Conservation (phyloP, 768 basidiomycete genomes). For the Leccinum broughii region DNA sequence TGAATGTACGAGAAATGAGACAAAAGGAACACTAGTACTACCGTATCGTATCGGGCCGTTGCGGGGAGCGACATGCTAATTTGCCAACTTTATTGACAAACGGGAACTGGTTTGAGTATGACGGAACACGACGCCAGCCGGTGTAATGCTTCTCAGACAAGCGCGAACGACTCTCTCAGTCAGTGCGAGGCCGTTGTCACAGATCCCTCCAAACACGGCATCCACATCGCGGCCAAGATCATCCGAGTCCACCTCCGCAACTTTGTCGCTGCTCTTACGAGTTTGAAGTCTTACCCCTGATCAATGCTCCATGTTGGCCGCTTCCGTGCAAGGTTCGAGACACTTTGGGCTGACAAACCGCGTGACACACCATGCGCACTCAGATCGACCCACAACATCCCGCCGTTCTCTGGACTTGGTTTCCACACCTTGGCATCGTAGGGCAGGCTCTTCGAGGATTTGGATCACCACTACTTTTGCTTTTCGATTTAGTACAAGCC, state of each 20-base stretch:
- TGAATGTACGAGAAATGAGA: too few species aligned
- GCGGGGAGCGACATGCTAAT: too few species aligned
- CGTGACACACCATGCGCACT: too few species aligned
- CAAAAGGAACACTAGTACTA: too few species aligned
- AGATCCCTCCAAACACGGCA: conserved; percentile 11
- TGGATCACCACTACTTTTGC: not conserved
- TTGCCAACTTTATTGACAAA: too few species aligned
- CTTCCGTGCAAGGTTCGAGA: conserved; percentile 19
- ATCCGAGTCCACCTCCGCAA: conserved; percentile 15
- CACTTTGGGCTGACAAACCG: conserved; percentile 19
- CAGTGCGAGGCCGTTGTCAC: not conserved
- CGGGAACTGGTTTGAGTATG: too few species aligned
- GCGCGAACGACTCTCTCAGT: too few species aligned
- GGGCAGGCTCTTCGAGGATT: not conserved
- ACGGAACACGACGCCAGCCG: too few species aligned
- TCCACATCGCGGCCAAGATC: conserved; percentile 24
- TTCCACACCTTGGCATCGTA: not conserved
- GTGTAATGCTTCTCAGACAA: too few species aligned
- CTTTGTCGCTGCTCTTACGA: conserved; percentile 17
- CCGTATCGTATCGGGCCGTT: too few species aligned
- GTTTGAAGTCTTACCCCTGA: conserved; percentile 6
- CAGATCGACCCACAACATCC: too few species aligned
- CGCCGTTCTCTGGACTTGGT: too few species aligned
- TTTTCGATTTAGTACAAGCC: not conserved
- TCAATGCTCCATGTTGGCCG: conserved; percentile 17